These are phyloP conservation scores for Cerrena zonata DNA, from an alignment of 1,284 basidiomycete genomes.

Conservation along the genomic window DNA sequence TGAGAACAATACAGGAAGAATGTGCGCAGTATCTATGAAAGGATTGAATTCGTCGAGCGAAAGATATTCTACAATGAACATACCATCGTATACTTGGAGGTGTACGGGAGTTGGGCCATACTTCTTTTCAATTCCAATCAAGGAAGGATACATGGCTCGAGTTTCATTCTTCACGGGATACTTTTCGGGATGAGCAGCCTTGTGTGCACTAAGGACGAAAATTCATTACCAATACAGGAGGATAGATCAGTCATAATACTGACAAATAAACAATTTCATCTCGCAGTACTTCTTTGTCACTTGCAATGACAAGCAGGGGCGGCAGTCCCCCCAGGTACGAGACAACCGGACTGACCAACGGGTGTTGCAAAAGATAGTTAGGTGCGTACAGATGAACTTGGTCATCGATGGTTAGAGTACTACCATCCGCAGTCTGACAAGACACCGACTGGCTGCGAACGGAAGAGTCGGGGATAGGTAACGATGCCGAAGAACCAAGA, in stretches of 20 bases:
- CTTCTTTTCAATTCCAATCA: slow-evolving; percentile 58
- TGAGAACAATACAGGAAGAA: slow-evolving; percentile 74
- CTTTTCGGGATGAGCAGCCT: slow-evolving; percentile 77
- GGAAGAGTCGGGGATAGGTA: slow-evolving; percentile 31
- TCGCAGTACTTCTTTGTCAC: slow-evolving; percentile 86
- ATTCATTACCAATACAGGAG: neutral
- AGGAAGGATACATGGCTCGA: slow-evolving; percentile 56
- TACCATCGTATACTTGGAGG: slow-evolving; percentile 81
- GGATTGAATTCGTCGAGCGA: neutral
- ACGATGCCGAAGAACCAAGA: slow-evolving; percentile 41
- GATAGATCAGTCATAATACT: no score
- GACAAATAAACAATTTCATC: slow-evolving; percentile 89
- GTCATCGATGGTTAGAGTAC: slow-evolving; percentile 48
- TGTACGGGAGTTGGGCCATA: slow-evolving; percentile 81
- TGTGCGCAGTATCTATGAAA: slow-evolving; percentile 62
- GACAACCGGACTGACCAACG: slow-evolving; percentile 78
- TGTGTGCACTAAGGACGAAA: slow-evolving; percentile 68
- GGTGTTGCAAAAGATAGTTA: slow-evolving; percentile 80
- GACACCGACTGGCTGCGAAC: slow-evolving; percentile 38
- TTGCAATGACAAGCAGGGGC: slow-evolving; percentile 79
- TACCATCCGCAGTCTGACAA: slow-evolving; percentile 41
- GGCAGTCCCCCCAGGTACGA: slow-evolving; percentile 89
- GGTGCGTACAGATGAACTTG: slow-evolving; percentile 89
- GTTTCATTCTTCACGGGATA: slow-evolving; percentile 65
- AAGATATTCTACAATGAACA: slow-evolving; percentile 11